These are phyloP conservation scores for Candida oleophila DNA, from an alignment of 805 yeast genomes.

Conservation along the genomic window DNA sequence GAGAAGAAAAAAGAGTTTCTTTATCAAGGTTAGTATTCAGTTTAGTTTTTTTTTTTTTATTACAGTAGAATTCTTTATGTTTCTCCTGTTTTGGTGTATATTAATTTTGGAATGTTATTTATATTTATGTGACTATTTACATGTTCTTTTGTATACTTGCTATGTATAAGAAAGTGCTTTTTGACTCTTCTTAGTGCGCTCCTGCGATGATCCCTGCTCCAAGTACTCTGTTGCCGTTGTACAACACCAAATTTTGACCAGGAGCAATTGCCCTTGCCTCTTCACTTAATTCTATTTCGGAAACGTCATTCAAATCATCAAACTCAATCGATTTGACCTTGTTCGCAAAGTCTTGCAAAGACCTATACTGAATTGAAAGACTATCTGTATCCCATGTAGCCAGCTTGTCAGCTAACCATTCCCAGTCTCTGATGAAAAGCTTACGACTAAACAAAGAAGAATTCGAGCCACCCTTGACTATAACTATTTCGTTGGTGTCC, in stretches of 20 bases:
- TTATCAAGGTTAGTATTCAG: no score
- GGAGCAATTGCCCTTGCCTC: conserved; percentile 77
- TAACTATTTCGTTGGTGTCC: conserved; percentile 69
- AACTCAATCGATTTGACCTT: conserved; percentile 22
- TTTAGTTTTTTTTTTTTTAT: conserved; percentile 2
- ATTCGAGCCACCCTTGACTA: conserved; percentile 69
- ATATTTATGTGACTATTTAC: conserved; percentile 6
- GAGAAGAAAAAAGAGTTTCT: no score
- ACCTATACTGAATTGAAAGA: conserved; percentile 63
- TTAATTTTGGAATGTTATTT: no score
- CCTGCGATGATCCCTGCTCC: conserved; percentile 46
- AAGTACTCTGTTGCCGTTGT: conserved; percentile 61
- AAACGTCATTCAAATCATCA: conserved; percentile 13
- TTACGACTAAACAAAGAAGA: conserved; percentile 46
- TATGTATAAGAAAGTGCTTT: background rate
- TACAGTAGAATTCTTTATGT: no score
- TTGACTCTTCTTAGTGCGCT: background rate
- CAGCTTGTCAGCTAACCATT: conserved; percentile 41
- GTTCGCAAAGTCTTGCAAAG: conserved; percentile 61
- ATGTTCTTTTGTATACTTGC: no score
- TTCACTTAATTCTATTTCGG: conserved; percentile 40
- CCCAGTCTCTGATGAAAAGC: conserved; percentile 46
- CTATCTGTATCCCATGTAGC: conserved; percentile 12
- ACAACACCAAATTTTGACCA: conserved; percentile 83
- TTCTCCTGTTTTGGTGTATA: no score